Evolutionary conservation across 2,329 filamentous ascomycete species (phyloP).

Genomic region (Penicillium aurantiogriseum): DNA sequence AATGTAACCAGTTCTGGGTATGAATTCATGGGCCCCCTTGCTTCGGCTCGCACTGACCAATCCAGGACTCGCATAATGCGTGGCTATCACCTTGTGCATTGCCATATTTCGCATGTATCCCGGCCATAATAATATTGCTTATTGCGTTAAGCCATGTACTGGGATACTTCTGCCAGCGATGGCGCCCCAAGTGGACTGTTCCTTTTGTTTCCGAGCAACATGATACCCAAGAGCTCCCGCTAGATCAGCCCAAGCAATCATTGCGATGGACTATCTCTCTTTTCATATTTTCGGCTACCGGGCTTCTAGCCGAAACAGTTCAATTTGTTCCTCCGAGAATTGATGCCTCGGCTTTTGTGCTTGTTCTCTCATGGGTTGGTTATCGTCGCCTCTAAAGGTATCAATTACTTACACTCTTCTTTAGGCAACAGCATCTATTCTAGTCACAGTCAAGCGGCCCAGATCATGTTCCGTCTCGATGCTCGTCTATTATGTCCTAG

Average conservation of each 20-base stretch:
- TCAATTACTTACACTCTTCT: slow-evolving; percentile 18
- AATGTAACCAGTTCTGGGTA: slow-evolving; percentile 24
- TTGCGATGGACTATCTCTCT: slow-evolving; percentile 40
- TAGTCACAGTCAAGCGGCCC: slow-evolving; percentile 42
- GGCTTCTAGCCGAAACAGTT: slow-evolving; percentile 34
- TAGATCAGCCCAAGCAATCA: slow-evolving; percentile 30
- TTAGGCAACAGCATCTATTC: slow-evolving; percentile 37
- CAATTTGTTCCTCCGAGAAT: slow-evolving; percentile 25
- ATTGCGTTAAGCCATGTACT: slow-evolving; percentile 32
- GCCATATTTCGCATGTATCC: slow-evolving; percentile 34
- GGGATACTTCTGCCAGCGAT: slow-evolving; percentile 21
- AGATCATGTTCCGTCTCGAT: slow-evolving; percentile 43
- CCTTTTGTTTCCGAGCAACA: slow-evolving; percentile 52
- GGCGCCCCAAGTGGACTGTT: slow-evolving; percentile 51
- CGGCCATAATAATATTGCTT: slow-evolving; percentile 26
- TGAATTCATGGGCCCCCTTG: slow-evolving; percentile 1
- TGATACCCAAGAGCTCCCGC: slow-evolving; percentile 30
- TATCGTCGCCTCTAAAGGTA: slow-evolving; percentile 11
- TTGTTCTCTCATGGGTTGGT: slow-evolving; percentile 42
- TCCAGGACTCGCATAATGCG: slow-evolving; percentile 39
- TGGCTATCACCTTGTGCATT: slow-evolving; percentile 36
- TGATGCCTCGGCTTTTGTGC: slow-evolving; percentile 22
- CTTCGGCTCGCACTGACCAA: slow-evolving; percentile 9
- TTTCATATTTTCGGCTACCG: slow-evolving; percentile 39
- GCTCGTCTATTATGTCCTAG: slow-evolving; percentile 34